These are phyloP conservation scores for Botrytis deweyae DNA, from an alignment of 2,329 filamentous ascomycete species.

Conservation along the genomic window DNA sequence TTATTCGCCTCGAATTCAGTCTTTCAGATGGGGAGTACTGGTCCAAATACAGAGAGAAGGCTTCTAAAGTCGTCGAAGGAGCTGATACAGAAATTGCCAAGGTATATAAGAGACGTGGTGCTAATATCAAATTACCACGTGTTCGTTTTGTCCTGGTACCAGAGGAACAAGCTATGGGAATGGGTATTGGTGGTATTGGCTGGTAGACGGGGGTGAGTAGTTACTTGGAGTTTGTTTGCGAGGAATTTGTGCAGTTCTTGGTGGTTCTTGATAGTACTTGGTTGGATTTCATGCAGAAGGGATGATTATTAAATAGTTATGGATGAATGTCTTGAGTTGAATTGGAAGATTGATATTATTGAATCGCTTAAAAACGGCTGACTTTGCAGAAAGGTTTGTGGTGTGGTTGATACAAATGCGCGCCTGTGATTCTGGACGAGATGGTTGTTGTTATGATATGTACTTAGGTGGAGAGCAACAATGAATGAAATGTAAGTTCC, in stretches of 20 bases:
- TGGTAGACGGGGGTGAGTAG: not conserved
- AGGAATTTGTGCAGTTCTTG: not conserved
- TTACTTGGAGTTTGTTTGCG: not conserved
- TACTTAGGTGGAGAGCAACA: not conserved
- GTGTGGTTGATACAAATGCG: not conserved
- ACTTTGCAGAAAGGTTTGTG: not conserved
- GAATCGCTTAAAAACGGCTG: not conserved
- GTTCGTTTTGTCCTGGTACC: not conserved
- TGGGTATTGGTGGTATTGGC: not conserved
- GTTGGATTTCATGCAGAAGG: not conserved
- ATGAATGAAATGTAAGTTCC: not conserved
- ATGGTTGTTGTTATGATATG: not conserved
- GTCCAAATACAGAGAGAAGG: not conserved
- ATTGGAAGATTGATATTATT: not conserved
- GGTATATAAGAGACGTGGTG: not conserved
- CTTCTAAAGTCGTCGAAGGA: not conserved
- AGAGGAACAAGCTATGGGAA: not conserved
- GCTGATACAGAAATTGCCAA: not conserved
- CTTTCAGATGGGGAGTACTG: not conserved
- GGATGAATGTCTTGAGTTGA: not conserved
- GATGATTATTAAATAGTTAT: not conserved
- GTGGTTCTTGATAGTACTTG: not conserved
- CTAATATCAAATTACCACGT: not conserved
- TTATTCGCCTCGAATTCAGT: not conserved
- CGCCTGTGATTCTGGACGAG: not conserved